phyloP scores from a whole-genome alignment of 352 stramenopile species.

The Phytophthora foliorum region DNA sequence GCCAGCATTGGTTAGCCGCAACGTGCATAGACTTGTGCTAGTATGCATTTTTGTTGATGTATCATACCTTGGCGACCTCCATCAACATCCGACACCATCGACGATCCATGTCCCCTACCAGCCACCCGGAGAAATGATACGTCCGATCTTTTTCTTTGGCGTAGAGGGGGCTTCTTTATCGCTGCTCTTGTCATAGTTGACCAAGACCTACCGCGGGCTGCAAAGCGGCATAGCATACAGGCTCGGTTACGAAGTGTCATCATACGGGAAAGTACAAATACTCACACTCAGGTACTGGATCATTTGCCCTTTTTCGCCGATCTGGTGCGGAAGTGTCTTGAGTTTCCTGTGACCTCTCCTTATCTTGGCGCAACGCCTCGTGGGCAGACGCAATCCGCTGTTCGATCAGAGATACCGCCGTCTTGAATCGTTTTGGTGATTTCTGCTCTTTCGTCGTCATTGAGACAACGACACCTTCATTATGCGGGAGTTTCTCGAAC shows the following conservation, averaged over 20 bases:
- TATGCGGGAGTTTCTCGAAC: background rate
- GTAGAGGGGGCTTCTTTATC: background rate
- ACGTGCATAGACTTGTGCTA: background rate
- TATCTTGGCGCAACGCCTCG: background rate
- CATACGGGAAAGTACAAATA: background rate
- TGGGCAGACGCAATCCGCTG: constrained; percentile 23
- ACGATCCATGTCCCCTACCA: background rate
- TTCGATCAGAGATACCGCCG: constrained; percentile 11
- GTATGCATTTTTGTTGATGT: background rate
- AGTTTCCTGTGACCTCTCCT: background rate
- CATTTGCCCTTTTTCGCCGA: background rate
- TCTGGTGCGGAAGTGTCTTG: background rate
- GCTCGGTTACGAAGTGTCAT: background rate
- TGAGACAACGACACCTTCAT: background rate
- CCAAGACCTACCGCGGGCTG: background rate
- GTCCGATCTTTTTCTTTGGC: background rate
- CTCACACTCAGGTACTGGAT: background rate
- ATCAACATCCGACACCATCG: background rate
- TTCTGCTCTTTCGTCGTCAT: background rate
- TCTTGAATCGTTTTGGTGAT: background rate
- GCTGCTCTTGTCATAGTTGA: background rate
- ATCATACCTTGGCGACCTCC: constrained; percentile 15
- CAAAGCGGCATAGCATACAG: background rate
- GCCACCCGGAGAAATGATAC: background rate
- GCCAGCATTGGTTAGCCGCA: background rate